These are phyloP conservation scores for Peribolospora baueri DNA, from an alignment of 768 basidiomycete genomes.

Conservation along the genomic window DNA sequence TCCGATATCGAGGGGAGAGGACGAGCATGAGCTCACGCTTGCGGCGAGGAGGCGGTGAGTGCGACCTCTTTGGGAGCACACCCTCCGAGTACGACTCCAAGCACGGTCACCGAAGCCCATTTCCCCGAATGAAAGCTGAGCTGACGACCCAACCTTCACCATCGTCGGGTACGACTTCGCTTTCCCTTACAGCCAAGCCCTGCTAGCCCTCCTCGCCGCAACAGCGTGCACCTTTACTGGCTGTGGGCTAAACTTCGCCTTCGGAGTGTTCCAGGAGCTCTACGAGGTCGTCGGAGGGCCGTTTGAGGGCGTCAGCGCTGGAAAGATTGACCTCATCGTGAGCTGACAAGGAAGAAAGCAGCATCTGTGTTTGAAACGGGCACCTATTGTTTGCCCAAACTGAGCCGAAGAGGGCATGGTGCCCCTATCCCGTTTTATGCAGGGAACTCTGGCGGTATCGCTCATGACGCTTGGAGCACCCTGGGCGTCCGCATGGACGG, in stretches of 20 bases:
- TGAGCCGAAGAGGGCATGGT: neutral
- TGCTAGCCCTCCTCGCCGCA: no score
- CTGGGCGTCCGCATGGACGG: neutral
- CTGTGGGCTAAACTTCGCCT: constrained; percentile 7
- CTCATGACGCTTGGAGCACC: constrained; percentile 6
- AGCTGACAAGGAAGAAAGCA: neutral
- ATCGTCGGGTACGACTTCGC: no score
- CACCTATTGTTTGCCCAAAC: neutral
- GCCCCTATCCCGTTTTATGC: neutral
- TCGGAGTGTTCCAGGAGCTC: constrained; percentile 5
- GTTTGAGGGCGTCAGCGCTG: constrained; percentile 2
- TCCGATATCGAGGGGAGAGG: no score
- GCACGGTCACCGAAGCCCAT: no score
- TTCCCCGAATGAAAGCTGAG: no score
- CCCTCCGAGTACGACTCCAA: no score
- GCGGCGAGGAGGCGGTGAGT: no score
- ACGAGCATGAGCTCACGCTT: no score
- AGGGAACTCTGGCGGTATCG: constrained; percentile 4
- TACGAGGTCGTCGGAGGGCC: constrained; percentile 4
- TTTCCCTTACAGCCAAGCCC: no score
- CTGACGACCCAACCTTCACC: no score
- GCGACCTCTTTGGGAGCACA: no score
- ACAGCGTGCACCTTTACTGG: neutral
- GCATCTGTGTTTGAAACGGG: neutral
- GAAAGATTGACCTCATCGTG: constrained; percentile 2